These are phyloP conservation scores for Penicillium daleae DNA, from an alignment of 495 filamentous ascomycete species.

Conservation along the genomic window DNA sequence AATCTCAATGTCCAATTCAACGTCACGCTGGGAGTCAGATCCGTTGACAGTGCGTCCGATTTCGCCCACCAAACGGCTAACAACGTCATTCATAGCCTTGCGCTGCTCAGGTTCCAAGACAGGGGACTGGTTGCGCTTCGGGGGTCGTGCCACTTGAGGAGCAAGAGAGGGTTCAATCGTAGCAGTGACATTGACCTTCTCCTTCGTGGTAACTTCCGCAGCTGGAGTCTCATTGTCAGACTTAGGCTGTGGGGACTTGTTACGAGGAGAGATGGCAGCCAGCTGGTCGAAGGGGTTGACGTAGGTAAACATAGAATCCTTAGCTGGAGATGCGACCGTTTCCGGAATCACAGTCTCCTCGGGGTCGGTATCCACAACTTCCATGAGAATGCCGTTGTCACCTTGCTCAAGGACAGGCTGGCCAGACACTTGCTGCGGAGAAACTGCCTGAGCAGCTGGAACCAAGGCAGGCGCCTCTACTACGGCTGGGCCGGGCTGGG, in stretches of 20 bases:
- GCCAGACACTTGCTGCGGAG: not conserved
- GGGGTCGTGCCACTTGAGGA: constrained; percentile 13
- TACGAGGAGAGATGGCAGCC: constrained; percentile 68
- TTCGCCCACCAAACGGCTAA: constrained; percentile 67
- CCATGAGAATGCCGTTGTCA: constrained; percentile 22
- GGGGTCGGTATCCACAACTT: constrained; percentile 21
- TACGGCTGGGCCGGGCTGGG: constrained; percentile 46
- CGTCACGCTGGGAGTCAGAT: constrained; percentile 52
- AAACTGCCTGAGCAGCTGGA: constrained; percentile 10
- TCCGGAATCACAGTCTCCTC: constrained; percentile 38
- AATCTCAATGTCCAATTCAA: constrained; percentile 36
- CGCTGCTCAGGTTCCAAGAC: constrained; percentile 45
- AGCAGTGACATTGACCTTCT: constrained; percentile 31
- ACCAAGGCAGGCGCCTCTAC: constrained; percentile 23
- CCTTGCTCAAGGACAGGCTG: constrained; percentile 7
- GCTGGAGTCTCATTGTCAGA: constrained; percentile 43
- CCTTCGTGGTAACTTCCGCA: constrained; percentile 34
- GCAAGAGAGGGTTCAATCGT: constrained; percentile 20
- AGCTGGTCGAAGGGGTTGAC: constrained; percentile 81
- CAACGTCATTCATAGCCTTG: constrained; percentile 72
- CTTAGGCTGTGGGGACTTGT: constrained; percentile 49
- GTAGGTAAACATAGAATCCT: constrained; percentile 68
- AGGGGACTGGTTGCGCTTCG: constrained; percentile 40
- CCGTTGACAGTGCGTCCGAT: constrained; percentile 71
- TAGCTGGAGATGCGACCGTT: constrained; percentile 36